Percentiles rank a stretch among this genome's conserved stretches.
These are phyloP conservation scores for Dryas integrifolia DNA, from an alignment of 331 rosid genomes.

Conservation along the genomic window DNA sequence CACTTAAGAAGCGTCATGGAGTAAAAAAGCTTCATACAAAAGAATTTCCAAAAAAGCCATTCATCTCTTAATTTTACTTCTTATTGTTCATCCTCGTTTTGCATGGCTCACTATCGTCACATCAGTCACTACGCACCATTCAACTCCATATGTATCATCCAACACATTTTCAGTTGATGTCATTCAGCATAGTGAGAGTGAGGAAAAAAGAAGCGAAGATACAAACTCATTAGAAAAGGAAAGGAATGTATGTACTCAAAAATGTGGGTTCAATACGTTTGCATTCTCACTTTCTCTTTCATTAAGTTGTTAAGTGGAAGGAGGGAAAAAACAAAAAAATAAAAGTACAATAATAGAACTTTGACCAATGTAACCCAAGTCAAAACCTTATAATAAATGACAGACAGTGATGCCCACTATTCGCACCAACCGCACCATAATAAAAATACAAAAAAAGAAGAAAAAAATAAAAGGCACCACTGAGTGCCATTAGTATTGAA, in stretches of 20 bases:
- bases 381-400: neutral
- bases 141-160: too few relatives aligned
- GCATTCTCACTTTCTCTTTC: neutral
- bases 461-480: too few relatives aligned
- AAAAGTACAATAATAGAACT: neutral
- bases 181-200: too few relatives aligned
- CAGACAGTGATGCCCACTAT: neutral
- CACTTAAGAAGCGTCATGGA: too few relatives aligned
- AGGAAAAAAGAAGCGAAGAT: neutral
- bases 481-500: too few relatives aligned
- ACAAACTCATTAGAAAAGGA: neutral
- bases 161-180: too few relatives aligned
- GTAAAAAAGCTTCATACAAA: too few relatives aligned
- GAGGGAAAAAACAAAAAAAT: neutral
- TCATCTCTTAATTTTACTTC: too few relatives aligned
- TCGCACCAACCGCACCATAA: neutral
- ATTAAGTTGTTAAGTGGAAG: neutral
- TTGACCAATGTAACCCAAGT: neutral
- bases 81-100: too few relatives aligned
- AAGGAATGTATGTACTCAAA: neutral
- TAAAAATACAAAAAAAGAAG: neutral
- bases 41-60: too few relatives aligned
- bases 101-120: too few relatives aligned
- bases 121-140: too few relatives aligned
- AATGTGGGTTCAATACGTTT: slow-evolving; percentile 18